These are phyloP conservation scores for Candolleomyces efflorescens DNA, from an alignment of 768 basidiomycete species.

Conservation along the genomic window DNA sequence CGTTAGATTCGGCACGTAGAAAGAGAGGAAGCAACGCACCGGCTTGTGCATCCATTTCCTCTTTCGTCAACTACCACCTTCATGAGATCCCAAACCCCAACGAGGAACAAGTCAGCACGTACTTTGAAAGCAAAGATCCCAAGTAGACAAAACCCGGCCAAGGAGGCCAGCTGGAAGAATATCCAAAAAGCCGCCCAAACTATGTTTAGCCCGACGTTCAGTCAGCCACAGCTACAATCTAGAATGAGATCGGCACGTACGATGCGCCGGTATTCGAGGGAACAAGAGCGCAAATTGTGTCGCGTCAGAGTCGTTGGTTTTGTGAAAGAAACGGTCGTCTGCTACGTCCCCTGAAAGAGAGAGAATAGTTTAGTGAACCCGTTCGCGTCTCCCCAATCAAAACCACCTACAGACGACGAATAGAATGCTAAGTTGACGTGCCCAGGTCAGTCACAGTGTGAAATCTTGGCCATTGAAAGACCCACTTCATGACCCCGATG, in stretches of 20 bases:
- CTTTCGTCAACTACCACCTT: slow-evolving; percentile 39
- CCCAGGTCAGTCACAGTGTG: slow-evolving; percentile 3
- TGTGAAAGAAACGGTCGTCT: slow-evolving; percentile 93
- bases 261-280: slow-evolving; percentile 65
- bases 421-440: slow-evolving; percentile 48
- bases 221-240: neutral
- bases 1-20: too few species aligned
- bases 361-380: neutral
- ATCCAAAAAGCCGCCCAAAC: slow-evolving; percentile 90
- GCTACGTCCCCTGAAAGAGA: slow-evolving; percentile 75
- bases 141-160: slow-evolving; percentile 75
- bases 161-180: slow-evolving; percentile 66
- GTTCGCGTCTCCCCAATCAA: too few species aligned
- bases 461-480: slow-evolving; percentile 1
- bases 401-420: slow-evolving; percentile 79
- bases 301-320: slow-evolving; percentile 89
- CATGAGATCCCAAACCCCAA: neutral
- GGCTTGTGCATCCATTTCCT: slow-evolving; percentile 69
- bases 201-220: slow-evolving; percentile 20
- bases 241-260: slow-evolving; percentile 33
- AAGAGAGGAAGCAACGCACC: slow-evolving; percentile 33
- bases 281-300: slow-evolving; percentile 82
- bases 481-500: slow-evolving; percentile 82
- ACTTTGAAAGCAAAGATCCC: slow-evolving; percentile 86
- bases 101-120: slow-evolving; percentile 8